A percentile compares a stretch with the other conserved stretches of the same genome.
Conservation (phyloP, 78 protist species). For the Dictyostelium firmibasis region DNA sequence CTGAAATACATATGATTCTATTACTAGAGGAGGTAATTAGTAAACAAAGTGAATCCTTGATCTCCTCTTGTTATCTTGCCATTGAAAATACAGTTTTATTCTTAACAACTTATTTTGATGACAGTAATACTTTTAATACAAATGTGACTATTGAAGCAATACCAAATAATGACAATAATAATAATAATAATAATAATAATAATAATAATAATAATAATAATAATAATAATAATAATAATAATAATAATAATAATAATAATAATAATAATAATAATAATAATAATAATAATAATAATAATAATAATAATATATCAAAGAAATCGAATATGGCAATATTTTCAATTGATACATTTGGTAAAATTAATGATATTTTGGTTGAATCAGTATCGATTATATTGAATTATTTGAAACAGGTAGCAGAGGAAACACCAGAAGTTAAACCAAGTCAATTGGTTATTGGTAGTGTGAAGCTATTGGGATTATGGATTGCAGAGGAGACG, state of each 20-base stretch:
- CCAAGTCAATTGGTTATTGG: constrained; percentile 3
- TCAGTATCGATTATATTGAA: constrained; percentile 16
- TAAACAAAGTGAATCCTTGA: not conserved
- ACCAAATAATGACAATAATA: too few relatives aligned
- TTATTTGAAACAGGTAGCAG: constrained; percentile 30
- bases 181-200: too few relatives aligned
- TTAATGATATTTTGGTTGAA: constrained; percentile 13
- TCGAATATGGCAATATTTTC: not conserved
- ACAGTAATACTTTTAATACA: not conserved
- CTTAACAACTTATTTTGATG: constrained; percentile 14
- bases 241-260: not conserved
- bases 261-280: not conserved
- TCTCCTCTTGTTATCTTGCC: not conserved
- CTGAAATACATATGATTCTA: constrained; percentile 40
- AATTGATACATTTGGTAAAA: constrained; percentile 26
- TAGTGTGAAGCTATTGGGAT: not conserved
- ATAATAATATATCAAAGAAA: not conserved
- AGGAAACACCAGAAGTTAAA: constrained; percentile 1
- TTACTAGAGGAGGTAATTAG: not conserved
- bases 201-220: not conserved
- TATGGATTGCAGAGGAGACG: constrained; percentile 30
- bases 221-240: not conserved
- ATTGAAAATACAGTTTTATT: constrained; percentile 4
- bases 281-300: not conserved
- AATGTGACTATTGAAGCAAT: not conserved